phyloP scores from a whole-genome alignment of 2,329 filamentous ascomycete species.

The Verticillium klebahnii region DNA sequence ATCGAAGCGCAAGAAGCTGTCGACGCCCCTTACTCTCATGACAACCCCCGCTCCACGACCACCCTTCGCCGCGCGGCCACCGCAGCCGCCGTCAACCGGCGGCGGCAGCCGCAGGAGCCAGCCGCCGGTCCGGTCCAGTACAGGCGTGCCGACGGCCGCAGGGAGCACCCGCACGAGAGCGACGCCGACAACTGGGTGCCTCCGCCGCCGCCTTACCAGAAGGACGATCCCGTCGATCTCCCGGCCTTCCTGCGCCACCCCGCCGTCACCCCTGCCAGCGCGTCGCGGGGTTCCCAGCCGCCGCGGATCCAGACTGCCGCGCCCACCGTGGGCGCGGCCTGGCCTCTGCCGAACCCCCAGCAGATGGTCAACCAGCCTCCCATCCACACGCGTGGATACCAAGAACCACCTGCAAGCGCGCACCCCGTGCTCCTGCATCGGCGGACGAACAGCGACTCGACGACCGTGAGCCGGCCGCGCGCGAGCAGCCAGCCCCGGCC shows the following conservation, averaged over 20 bases:
- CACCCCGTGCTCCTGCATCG: background rate
- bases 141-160: conserved; percentile 63
- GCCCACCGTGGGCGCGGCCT: conserved; percentile 8
- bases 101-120: conserved; percentile 55
- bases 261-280: conserved; percentile 30
- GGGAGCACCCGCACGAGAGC: conserved; percentile 77
- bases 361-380: conserved; percentile 6
- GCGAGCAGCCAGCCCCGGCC: conserved; percentile 8
- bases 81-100: conserved; percentile 69
- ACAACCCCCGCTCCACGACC: conserved; percentile 63
- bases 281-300: conserved; percentile 15
- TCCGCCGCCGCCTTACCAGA: conserved; percentile 75
- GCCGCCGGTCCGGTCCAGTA: conserved; percentile 54
- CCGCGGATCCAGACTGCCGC: conserved; percentile 15
- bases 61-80: conserved; percentile 70
- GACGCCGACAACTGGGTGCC: conserved; percentile 88
- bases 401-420: conserved; percentile 1
- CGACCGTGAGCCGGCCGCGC: conserved; percentile 7
- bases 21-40: conserved; percentile 69
- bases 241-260: conserved; percentile 52
- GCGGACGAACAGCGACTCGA: conserved; percentile 7
- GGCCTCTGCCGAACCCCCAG: conserved; percentile 7
- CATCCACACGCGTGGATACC: background rate
- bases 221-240: conserved; percentile 54
- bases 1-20: conserved; percentile 56